Evolutionary conservation across 148 eudicot species (phyloP).

Genomic region (Vaccinium corymbosum): DNA sequence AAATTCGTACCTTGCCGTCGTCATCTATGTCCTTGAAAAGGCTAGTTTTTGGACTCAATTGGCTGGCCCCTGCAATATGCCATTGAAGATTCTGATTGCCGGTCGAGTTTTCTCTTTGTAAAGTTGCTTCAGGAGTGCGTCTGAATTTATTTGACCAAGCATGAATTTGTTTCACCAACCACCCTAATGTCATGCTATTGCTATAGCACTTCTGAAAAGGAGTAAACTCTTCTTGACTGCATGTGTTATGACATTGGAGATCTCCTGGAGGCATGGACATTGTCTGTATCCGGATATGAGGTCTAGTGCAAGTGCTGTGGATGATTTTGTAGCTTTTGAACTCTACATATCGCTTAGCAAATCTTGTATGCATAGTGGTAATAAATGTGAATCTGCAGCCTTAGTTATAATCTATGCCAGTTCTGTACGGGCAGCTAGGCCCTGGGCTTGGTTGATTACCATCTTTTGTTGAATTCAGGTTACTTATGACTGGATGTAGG

Average conservation of each 20-base stretch:
- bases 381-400: neutral
- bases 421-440: neutral
- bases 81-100: neutral
- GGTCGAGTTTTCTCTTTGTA: neutral
- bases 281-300: constrained; percentile 6
- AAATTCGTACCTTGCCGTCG: neutral
- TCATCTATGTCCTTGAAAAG: neutral
- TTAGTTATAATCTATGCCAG: neutral
- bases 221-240: constrained; percentile 4
- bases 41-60: constrained; percentile 2
- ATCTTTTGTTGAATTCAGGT: neutral
- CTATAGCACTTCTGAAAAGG: constrained; percentile 6
- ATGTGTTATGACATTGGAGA: neutral
- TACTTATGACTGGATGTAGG: neutral
- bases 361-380: neutral
- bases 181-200: neutral
- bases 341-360: neutral
- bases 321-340: neutral
- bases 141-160: constrained; percentile 8
- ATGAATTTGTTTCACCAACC: constrained; percentile 11
- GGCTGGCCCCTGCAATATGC: neutral
- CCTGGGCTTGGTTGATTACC: neutral
- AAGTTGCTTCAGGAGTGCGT: constrained; percentile 2
- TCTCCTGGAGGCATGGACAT: constrained; percentile 10
- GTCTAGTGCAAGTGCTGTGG: constrained; percentile 1